These are phyloP conservation scores for Setaria viridis DNA, from an alignment of 202 grass and related monocot species.

Conservation along the genomic window DNA sequence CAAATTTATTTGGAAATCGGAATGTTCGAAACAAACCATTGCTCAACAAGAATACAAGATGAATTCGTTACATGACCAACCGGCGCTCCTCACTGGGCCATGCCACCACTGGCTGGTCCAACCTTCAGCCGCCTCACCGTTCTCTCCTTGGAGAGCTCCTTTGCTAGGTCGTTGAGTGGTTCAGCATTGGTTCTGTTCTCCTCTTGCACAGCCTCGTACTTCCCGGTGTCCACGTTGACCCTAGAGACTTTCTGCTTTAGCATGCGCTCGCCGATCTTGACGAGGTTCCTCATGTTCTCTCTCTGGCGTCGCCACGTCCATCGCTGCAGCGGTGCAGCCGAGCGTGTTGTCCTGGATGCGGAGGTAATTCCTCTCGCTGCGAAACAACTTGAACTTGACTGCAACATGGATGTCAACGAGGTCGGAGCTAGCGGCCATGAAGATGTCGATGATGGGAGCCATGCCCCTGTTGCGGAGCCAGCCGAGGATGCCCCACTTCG, in stretches of 20 bases:
- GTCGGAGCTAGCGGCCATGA: slow-evolving; percentile 6
- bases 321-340: not conserved
- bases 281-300: slow-evolving; percentile 32
- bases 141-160: not conserved
- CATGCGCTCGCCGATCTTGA: not conserved
- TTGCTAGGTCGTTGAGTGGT: not conserved
- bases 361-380: not conserved
- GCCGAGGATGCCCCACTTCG: not conserved
- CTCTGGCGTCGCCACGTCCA: slow-evolving; percentile 10
- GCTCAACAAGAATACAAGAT: no score
- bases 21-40: no score
- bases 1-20: no score
- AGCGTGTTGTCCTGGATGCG: slow-evolving; percentile 30
- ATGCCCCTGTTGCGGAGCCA: not conserved
- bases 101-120: no score
- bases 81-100: no score
- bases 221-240: not conserved
- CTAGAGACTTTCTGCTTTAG: not conserved
- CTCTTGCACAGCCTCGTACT: not conserved
- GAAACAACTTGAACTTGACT: slow-evolving; percentile 16
- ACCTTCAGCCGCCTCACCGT: not conserved
- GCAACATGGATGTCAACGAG: slow-evolving; percentile 33
- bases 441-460: slow-evolving; percentile 23
- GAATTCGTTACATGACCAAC: no score
- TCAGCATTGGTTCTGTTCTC: not conserved